phyloP scores from a whole-genome alignment of 768 basidiomycete species.

The Inosperma sp. region DNA sequence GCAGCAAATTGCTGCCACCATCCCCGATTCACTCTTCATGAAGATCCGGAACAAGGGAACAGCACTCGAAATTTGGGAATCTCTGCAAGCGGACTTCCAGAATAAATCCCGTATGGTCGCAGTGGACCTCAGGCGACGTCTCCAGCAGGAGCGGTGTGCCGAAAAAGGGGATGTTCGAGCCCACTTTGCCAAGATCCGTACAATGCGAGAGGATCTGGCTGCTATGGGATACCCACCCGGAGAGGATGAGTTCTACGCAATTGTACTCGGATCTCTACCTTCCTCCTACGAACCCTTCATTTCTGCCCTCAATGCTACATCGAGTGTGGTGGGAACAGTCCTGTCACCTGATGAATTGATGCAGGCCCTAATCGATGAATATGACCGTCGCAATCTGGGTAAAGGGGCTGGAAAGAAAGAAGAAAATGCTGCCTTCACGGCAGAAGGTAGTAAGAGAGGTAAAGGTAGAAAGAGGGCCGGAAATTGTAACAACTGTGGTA shows the following conservation, averaged over 20 bases:
- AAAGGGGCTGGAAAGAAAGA: slow-evolving; percentile 16
- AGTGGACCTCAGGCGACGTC: slow-evolving; percentile 25
- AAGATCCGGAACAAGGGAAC: slow-evolving; percentile 13
- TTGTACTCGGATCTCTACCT: slow-evolving; percentile 34
- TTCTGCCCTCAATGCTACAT: slow-evolving; percentile 25
- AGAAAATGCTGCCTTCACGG: slow-evolving; percentile 23
- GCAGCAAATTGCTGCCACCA: slow-evolving; percentile 29
- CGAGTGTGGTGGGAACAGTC: slow-evolving; percentile 16
- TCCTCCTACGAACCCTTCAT: slow-evolving; percentile 29
- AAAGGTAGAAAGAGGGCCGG: slow-evolving; percentile 3
- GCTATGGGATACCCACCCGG: slow-evolving; percentile 27
- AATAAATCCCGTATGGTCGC: slow-evolving; percentile 25
- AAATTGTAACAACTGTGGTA: slow-evolving; percentile 7
- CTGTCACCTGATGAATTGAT: slow-evolving; percentile 24
- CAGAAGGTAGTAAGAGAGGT: slow-evolving; percentile 10
- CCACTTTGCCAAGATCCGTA: slow-evolving; percentile 28
- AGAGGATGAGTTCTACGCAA: slow-evolving; percentile 30
- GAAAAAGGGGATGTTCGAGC: slow-evolving; percentile 29
- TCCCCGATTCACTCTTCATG: slow-evolving; percentile 31
- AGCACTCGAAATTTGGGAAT: slow-evolving; percentile 26
- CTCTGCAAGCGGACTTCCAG: slow-evolving; percentile 23
- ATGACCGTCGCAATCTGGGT: slow-evolving; percentile 16
- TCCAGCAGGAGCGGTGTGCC: slow-evolving; percentile 24
- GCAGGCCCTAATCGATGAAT: slow-evolving; percentile 24
- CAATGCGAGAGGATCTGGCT: slow-evolving; percentile 30